A percentile compares a stretch with the other conserved stretches of the same genome.
Conservation (phyloP, 1,139 yeast genomes). For the Candida sanyaensis region DNA sequence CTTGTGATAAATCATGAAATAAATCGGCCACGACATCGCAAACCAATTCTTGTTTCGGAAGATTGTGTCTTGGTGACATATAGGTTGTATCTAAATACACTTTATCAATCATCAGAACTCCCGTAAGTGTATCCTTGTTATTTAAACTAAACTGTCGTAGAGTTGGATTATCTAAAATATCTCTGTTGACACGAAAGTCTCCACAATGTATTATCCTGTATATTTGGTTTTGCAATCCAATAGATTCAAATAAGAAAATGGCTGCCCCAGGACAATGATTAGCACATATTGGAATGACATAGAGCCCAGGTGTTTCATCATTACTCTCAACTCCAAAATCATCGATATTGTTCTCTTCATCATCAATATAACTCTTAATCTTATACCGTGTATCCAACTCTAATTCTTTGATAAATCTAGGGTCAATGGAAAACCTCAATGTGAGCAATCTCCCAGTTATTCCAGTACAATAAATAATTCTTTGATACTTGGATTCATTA, state of each 20-base stretch:
- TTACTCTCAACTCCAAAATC: constrained; percentile 18
- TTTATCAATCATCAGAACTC: constrained; percentile 35
- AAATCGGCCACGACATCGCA: constrained; percentile 59
- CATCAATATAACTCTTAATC: constrained; percentile 20
- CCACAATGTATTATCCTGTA: constrained; percentile 77
- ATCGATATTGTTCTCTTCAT: constrained; percentile 4
- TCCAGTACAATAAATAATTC: constrained; percentile 64
- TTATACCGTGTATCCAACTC: constrained; percentile 43
- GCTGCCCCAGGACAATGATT: constrained; percentile 98
- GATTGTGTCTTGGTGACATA: constrained; percentile 68
- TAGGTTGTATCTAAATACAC: constrained; percentile 90
- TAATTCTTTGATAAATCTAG: constrained; percentile 50
- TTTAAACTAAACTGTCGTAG: constrained; percentile 33
- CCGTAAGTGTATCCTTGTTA: constrained; percentile 6
- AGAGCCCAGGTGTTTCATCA: constrained; percentile 41
- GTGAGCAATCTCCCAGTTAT: constrained; percentile 63
- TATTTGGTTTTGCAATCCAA: constrained; percentile 22
- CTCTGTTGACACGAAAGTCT: constrained; percentile 73
- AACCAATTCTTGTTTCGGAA: constrained; percentile 76
- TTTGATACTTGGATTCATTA: constrained; percentile 43
- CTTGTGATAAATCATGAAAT: constrained; percentile 38
- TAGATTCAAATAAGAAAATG: constrained; percentile 69
- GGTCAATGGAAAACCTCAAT: constrained; percentile 55
- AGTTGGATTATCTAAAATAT: constrained; percentile 40
- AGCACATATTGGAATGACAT: constrained; percentile 73